Conservation (phyloP, 2,329 filamentous ascomycete genomes). For the Aaosphaeria arxii region DNA sequence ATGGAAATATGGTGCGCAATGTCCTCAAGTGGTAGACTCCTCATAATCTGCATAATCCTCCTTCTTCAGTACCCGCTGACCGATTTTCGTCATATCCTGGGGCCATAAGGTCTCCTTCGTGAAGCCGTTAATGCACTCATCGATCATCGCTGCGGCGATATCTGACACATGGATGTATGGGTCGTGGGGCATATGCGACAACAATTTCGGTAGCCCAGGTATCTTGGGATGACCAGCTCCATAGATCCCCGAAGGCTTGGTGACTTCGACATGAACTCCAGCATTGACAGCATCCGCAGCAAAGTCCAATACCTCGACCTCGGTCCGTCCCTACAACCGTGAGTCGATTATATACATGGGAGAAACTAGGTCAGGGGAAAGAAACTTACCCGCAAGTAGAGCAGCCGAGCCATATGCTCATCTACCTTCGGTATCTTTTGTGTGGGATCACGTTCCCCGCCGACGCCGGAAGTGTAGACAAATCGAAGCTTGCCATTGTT, state of each 20-base stretch:
- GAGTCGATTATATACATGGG: neutral
- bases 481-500: conserved; percentile 4
- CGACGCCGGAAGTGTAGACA: conserved; percentile 8
- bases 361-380: too few relatives aligned
- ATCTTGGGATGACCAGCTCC: neutral
- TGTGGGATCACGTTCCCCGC: conserved; percentile 8
- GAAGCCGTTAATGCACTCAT: neutral
- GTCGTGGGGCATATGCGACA: neutral
- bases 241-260: neutral
- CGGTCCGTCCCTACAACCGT: neutral
- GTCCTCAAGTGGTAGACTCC: too few relatives aligned
- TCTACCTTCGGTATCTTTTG: neutral
- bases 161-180: neutral
- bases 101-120: neutral
- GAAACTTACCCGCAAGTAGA: too few relatives aligned
- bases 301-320: neutral
- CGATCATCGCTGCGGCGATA: neutral
- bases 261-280: neutral
- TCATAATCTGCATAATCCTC: neutral
- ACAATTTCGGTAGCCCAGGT: neutral
- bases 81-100: neutral
- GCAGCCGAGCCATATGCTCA: too few relatives aligned
- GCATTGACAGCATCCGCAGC: neutral
- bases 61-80: neutral
- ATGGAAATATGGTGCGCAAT: too few relatives aligned